Evolutionary conservation across 768 basidiomycete species (phyloP).

Genomic region (Auriscalpium orientale): DNA sequence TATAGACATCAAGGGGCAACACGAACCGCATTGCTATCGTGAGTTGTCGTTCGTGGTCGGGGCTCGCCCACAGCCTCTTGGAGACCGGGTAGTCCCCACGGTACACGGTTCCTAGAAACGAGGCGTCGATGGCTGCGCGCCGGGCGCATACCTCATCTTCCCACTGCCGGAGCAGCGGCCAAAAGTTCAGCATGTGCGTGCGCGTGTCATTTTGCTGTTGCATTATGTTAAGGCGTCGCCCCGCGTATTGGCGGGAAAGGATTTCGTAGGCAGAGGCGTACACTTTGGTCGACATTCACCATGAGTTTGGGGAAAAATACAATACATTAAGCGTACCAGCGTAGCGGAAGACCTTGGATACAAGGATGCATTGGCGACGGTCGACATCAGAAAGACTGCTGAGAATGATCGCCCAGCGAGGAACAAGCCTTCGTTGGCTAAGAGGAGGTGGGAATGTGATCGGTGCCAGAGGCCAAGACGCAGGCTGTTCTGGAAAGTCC

Average conservation of each 20-base stretch:
- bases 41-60: conserved; percentile 51
- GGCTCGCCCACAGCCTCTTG: conserved; percentile 47
- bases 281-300: conserved; percentile 31
- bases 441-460: conserved; percentile 54
- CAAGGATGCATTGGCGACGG: conserved; percentile 38
- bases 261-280: conserved; percentile 53
- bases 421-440: conserved; percentile 48
- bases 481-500: conserved; percentile 25
- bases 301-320: neutral
- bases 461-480: conserved; percentile 23
- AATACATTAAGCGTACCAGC: conserved; percentile 35
- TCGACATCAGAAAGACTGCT: conserved; percentile 39
- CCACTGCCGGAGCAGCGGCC: conserved; percentile 63
- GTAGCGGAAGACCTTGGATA: conserved; percentile 56
- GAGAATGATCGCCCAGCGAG: conserved; percentile 45
- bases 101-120: conserved; percentile 42
- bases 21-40: conserved; percentile 47
- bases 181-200: conserved; percentile 49
- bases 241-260: conserved; percentile 40
- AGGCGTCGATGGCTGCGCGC: conserved; percentile 32
- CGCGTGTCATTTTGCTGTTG: conserved; percentile 28
- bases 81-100: conserved; percentile 30
- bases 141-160: conserved; percentile 33
- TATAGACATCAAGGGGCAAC: neutral
- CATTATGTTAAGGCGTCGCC: conserved; percentile 37